Evolutionary conservation across 768 basidiomycete genomes (phyloP).

Genomic region (Collybiopsis luxurians): DNA sequence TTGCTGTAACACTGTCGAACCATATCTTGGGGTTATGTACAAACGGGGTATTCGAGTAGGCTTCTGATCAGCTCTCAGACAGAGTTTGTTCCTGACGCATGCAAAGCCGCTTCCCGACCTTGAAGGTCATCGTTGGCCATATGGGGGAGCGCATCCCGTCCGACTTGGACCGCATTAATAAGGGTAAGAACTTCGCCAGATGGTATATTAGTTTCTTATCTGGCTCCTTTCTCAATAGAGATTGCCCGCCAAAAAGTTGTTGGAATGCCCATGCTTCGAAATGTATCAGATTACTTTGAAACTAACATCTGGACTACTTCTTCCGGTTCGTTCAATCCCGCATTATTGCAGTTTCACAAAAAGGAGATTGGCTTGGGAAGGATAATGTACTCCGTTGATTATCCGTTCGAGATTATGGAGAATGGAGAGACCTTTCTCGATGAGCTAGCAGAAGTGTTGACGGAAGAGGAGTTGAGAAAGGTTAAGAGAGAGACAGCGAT

Average conservation of each 20-base stretch:
- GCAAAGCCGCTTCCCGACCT: constrained; percentile 41
- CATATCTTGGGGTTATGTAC: constrained; percentile 38
- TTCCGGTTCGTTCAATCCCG: constrained; percentile 38
- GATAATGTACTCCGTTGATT: constrained; percentile 41
- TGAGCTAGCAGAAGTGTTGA: constrained; percentile 4
- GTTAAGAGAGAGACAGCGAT: constrained; percentile 3
- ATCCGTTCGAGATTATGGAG: constrained; percentile 23
- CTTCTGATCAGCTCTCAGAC: too few relatives aligned
- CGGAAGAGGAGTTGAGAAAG: neutral
- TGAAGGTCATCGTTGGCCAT: constrained; percentile 42
- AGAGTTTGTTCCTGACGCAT: too few relatives aligned
- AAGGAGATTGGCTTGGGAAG: constrained; percentile 35
- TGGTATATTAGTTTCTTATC: neutral
- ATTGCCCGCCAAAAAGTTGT: neutral
- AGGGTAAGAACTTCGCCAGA: constrained; percentile 24
- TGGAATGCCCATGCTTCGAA: too few relatives aligned
- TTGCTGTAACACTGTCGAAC: constrained; percentile 33
- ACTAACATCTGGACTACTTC: constrained; percentile 39
- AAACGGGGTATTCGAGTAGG: constrained; percentile 33
- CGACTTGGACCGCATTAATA: constrained; percentile 37
- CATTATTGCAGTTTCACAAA: constrained; percentile 35
- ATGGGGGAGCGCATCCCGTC: constrained; percentile 42
- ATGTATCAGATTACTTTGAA: constrained; percentile 34
- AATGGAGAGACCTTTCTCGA: constrained; percentile 4
- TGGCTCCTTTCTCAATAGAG: neutral